Base-by-base conservation (phyloP, 2,329 filamentous ascomycete genomes). In the Hymenoscyphus fructigenus region DNA sequence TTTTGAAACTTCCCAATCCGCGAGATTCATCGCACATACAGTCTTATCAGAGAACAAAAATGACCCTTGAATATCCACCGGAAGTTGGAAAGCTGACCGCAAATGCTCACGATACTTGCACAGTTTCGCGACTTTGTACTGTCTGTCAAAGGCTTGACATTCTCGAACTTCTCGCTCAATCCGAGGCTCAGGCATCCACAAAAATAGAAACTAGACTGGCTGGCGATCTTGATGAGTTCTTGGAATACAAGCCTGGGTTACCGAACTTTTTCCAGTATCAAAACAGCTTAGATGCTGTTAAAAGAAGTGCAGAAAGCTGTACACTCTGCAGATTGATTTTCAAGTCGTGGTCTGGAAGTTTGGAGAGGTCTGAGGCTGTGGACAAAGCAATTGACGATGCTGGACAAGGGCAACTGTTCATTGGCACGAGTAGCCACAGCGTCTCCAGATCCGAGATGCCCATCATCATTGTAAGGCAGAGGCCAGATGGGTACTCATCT, bases 381-480 rank as follows among this genome's bases (percentile, higher is more conserved):
- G 53, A 57, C 15, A 29, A 57, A 15, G 15, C 15, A 26, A 23
- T 57, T 29, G 53, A 57, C 53, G 20, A 57, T n/a, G 28, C 20
- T 57, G 53, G 53, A 57, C 20, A 57, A 57, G 53, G 53, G 15
- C 53, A 57, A 17, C 7, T 57, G 20, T 57, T 26, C 20, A 57
- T 57, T 7, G 53, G 53, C 7, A 57, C 53, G n/a, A 29, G 53
- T 10, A 6, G 15, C 15, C 28, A 15, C 28, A 57, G 10, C 28
- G 15, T 15, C 15, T 26, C 53, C 7, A 26, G 28, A 14, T 15
- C 15, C 15, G 53, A 57, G 15, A 15, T 26, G 12, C 53, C 53
- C 15, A 26, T 26, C 15, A 29, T 57, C 15, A 57, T 29, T 6
- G 28, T 57, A n/a, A 57, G 14, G 23, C 53, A 57, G 28, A 57